phyloP scores from a whole-genome alignment of 768 basidiomycete genomes.

The Kwoniella pini region DNA sequence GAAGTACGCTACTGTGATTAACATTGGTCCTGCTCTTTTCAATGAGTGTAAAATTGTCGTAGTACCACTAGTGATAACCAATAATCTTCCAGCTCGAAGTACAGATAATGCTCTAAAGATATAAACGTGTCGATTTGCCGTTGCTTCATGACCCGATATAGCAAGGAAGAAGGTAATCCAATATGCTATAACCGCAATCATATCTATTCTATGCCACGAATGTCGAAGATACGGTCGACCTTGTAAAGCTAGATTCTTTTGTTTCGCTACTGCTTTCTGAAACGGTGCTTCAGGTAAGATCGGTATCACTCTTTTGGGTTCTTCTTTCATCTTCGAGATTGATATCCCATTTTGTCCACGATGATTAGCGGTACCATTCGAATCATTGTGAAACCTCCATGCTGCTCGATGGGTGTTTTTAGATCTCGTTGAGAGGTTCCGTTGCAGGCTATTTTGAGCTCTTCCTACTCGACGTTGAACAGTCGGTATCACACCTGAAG shows the following conservation, averaged over 20 bases:
- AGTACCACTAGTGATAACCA: conserved; percentile 88
- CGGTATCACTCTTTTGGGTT: conserved; percentile 5
- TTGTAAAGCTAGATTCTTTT: conserved; percentile 45
- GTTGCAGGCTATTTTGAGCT: conserved; percentile 12
- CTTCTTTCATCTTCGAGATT: conserved; percentile 8
- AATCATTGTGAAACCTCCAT: conserved; percentile 19
- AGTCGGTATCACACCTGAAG: conserved; percentile 20
- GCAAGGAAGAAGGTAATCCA: conserved; percentile 82
- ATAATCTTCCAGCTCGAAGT: conserved; percentile 73
- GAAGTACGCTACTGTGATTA: conserved; percentile 86
- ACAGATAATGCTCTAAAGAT: conserved; percentile 87
- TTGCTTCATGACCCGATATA: conserved; percentile 67
- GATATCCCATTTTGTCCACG: neutral
- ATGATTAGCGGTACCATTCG: neutral
- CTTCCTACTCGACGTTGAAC: conserved; percentile 17
- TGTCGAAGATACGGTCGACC: conserved; percentile 83
- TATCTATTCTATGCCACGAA: conserved; percentile 79
- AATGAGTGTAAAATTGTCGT: conserved; percentile 91
- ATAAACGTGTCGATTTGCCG: conserved; percentile 68
- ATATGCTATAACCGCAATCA: conserved; percentile 78
- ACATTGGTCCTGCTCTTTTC: conserved; percentile 84
- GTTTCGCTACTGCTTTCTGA: conserved; percentile 53
- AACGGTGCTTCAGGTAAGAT: conserved; percentile 54
- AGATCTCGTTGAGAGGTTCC: conserved; percentile 8
- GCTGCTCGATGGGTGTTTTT: conserved; percentile 12